phyloP scores from a whole-genome alignment of 208 protist genomes.

The Leishmania tropica region DNA sequence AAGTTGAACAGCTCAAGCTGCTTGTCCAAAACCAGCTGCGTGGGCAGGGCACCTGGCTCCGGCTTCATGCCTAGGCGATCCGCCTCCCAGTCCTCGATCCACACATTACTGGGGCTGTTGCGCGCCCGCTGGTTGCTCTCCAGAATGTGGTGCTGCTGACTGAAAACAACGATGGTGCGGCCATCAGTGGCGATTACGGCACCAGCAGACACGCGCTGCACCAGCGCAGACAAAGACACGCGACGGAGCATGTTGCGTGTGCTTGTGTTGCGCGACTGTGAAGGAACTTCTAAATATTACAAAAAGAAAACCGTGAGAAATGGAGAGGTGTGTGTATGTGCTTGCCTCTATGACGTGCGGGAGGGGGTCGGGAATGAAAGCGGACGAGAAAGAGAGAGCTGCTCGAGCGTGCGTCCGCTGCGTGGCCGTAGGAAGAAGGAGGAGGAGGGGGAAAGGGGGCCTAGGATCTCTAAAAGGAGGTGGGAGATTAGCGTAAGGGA shows the following conservation, averaged over 20 bases:
- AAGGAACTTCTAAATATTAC: background rate
- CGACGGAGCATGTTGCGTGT: slow-evolving; percentile 62
- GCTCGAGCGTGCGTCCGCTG: background rate
- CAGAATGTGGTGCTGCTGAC: slow-evolving; percentile 86
- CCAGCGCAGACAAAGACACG: slow-evolving; percentile 19
- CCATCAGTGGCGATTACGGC: slow-evolving; percentile 19
- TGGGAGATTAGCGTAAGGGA: background rate
- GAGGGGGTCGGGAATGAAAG: background rate
- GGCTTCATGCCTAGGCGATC: slow-evolving; percentile 67
- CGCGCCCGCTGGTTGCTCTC: slow-evolving; percentile 87
- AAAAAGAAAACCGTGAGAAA: background rate
- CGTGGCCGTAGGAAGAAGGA: background rate
- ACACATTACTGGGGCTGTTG: slow-evolving; percentile 87
- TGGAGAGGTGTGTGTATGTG: background rate
- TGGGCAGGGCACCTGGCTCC: slow-evolving; percentile 69
- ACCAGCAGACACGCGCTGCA: slow-evolving; percentile 15
- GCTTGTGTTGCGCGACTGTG: slow-evolving; percentile 7
- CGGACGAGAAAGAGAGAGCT: background rate
- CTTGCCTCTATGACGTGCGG: background rate
- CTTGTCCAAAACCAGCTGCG: slow-evolving; percentile 78
- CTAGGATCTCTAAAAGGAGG: background rate
- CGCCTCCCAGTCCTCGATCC: slow-evolving; percentile 90
- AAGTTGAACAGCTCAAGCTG: slow-evolving; percentile 90
- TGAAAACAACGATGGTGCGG: slow-evolving; percentile 83
- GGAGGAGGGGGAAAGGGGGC: background rate